These are phyloP conservation scores for Ilex aquifolium DNA, from an alignment of 257 asterid species.

Conservation along the genomic window DNA sequence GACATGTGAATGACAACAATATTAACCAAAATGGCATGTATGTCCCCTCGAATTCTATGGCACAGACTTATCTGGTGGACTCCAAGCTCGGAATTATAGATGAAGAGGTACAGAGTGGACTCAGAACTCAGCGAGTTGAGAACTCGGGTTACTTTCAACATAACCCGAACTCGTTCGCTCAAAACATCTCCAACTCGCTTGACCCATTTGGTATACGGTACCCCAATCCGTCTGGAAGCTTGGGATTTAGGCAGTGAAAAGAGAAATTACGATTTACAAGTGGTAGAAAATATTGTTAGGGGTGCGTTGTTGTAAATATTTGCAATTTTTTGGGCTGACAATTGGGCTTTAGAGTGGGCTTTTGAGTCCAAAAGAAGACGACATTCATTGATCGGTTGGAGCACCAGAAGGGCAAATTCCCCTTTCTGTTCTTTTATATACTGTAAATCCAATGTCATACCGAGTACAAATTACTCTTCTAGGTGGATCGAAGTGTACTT, in stretches of 20 bases:
- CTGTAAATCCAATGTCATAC: too few species aligned
- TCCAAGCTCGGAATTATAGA: conserved; percentile 7
- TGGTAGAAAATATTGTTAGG: not conserved
- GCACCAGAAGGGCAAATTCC: too few species aligned
- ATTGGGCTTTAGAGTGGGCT: conserved; percentile 11
- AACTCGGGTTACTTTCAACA: conserved; percentile 26
- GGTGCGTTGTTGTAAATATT: conserved; percentile 26
- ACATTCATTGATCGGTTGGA: not conserved
- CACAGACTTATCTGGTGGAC: conserved; percentile 7
- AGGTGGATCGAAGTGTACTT: too few species aligned
- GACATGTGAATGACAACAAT: conserved; percentile 13
- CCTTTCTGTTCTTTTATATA: too few species aligned
- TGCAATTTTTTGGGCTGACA: conserved; percentile 32
- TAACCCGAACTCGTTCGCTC: conserved; percentile 19
- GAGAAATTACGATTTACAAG: not conserved
- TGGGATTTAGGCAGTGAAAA: conserved; percentile 43
- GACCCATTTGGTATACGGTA: conserved; percentile 55
- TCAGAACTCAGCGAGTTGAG: conserved; percentile 24
- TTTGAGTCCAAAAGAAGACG: not conserved
- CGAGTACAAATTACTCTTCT: too few species aligned
- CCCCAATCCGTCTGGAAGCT: conserved; percentile 36
- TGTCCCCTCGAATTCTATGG: conserved; percentile 17
- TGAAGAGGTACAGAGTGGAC: conserved; percentile 52
- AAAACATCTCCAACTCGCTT: conserved; percentile 13
- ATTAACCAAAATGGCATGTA: conserved; percentile 19